Conservation (phyloP, 306 rosid species). For the Alnus glutinosa region DNA sequence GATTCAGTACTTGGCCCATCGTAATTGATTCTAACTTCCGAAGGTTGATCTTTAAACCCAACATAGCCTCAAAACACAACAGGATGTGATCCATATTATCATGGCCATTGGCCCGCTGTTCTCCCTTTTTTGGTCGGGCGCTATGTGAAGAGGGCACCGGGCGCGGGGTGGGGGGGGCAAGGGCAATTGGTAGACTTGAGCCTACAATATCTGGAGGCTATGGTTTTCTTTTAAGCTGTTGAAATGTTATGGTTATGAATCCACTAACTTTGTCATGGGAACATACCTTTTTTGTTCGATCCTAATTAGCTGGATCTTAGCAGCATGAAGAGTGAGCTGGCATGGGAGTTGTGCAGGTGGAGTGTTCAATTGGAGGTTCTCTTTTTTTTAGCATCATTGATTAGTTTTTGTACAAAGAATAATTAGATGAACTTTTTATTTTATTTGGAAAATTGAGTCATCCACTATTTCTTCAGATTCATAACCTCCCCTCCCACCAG, state of each 20-base stretch:
- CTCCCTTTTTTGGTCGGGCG: neutral
- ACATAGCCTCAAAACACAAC: too few species aligned
- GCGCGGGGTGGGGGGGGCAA: neutral
- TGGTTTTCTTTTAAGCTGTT: neutral
- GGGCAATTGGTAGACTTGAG: neutral
- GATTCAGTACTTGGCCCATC: too few species aligned
- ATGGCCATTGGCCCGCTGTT: neutral
- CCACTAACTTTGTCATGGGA: neutral
- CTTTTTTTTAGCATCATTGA: neutral
- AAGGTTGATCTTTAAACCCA: too few species aligned
- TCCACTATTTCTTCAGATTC: too few species aligned
- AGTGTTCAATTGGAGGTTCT: neutral
- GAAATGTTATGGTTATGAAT: neutral
- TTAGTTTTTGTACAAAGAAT: neutral
- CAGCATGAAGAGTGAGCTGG: neutral
- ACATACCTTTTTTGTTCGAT: neutral
- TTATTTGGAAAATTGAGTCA: slow-evolving; percentile 2
- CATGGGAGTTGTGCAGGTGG: neutral
- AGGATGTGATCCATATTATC: neutral
- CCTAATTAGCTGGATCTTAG: neutral
- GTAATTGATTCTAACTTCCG: too few species aligned
- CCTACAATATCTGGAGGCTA: neutral
- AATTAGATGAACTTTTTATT: neutral
- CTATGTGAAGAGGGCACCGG: too few species aligned
- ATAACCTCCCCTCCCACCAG: too few species aligned